A percentile compares a stretch with the other conserved stretches of the same genome.
phyloP scores from a whole-genome alignment of 2,329 filamentous ascomycete genomes.

The Bipolaris bicolor region DNA sequence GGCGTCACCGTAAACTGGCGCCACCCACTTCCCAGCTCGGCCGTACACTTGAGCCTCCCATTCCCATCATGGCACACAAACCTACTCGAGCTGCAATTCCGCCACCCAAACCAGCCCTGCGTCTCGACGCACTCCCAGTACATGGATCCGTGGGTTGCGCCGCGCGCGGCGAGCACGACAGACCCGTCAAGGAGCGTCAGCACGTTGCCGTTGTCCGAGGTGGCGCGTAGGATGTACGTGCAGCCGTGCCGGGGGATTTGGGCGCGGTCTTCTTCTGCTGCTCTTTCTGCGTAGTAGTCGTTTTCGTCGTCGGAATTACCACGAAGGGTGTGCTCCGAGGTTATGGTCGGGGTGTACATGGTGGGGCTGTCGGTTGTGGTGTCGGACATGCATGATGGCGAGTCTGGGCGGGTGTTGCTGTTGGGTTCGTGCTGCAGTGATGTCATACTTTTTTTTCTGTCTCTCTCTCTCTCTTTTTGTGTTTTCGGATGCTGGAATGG shows the following conservation, averaged over 20 bases:
- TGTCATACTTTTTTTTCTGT: neutral
- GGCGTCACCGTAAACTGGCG: slow-evolving; percentile 15
- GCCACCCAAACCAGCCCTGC: slow-evolving; percentile 18
- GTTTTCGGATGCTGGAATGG: neutral
- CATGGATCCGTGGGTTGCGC: slow-evolving; percentile 10
- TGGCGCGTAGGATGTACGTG: slow-evolving; percentile 16
- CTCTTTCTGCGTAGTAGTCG: neutral
- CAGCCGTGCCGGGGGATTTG: slow-evolving; percentile 9
- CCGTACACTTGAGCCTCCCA: slow-evolving; percentile 12
- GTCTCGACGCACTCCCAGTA: slow-evolving; percentile 14
- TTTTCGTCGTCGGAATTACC: neutral
- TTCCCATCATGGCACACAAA: slow-evolving; percentile 13
- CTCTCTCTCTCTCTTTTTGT: no score
- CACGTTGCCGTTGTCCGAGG: slow-evolving; percentile 8
- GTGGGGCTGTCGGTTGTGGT: neutral
- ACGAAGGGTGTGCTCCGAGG: neutral
- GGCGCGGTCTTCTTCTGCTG: neutral
- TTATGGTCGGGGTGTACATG: slow-evolving; percentile 5
- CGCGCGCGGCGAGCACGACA: slow-evolving; percentile 8
- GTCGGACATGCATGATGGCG: slow-evolving; percentile 5
- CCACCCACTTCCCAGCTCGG: slow-evolving; percentile 1
- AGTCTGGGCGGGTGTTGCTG: neutral
- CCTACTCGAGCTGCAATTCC: slow-evolving; percentile 4
- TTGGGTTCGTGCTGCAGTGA: neutral
- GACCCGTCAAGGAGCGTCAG: slow-evolving; percentile 16